Evolutionary conservation across 441 rosid species (phyloP).

Genomic region (Jatropha podagrica): DNA sequence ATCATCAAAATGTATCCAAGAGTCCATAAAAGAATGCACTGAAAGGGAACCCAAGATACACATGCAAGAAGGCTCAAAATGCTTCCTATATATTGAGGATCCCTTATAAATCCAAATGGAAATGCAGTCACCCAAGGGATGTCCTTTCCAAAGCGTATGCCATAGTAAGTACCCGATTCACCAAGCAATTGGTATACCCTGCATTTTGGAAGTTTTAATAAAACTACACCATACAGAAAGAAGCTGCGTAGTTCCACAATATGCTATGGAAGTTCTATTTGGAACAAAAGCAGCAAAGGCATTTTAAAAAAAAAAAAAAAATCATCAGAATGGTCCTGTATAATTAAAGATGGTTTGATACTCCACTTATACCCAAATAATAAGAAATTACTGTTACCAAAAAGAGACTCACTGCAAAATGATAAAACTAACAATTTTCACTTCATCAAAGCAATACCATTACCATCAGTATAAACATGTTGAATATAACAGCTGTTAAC

Average conservation of each 20-base stretch:
- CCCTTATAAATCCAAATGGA: constrained; percentile 79
- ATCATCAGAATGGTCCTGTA: neutral
- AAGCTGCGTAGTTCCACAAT: neutral
- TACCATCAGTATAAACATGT: neutral
- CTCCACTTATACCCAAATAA: neutral
- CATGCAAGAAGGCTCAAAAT: constrained; percentile 76
- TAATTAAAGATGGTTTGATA: neutral
- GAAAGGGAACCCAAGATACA: constrained; percentile 76
- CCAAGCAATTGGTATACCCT: constrained; percentile 89
- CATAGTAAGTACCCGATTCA: constrained; percentile 87
- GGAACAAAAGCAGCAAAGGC: neutral
- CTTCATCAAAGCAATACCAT: neutral
- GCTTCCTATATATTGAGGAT: constrained; percentile 94
- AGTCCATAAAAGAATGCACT: constrained; percentile 72
- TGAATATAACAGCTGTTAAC: neutral
- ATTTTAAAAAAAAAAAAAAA: neutral
- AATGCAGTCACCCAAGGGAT: constrained; percentile 85
- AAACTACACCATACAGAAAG: constrained; percentile 2
- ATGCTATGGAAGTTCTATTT: neutral
- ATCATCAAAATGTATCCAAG: constrained; percentile 77
- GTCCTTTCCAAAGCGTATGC: constrained; percentile 79
- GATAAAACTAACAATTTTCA: neutral
- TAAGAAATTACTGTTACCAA: neutral
- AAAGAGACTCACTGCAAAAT: neutral
- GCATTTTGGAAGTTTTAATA: constrained; percentile 22